Base-by-base conservation (phyloP, 768 basidiomycete genomes). In the Tremella mesenterica region DNA sequence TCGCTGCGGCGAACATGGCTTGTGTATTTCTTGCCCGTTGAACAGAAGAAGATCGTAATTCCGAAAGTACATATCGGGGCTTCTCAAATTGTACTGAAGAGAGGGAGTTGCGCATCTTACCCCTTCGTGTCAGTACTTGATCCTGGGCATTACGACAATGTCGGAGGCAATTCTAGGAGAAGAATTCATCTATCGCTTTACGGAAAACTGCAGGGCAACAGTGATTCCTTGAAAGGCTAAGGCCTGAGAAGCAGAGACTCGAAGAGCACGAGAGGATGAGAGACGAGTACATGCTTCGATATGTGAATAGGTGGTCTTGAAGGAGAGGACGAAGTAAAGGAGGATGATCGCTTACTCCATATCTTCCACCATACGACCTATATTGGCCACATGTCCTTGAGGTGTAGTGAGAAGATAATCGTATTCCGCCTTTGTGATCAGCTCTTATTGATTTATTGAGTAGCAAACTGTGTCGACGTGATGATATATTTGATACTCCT, bases 341-440 rank as follows among this genome's bases (percentile, higher is more conserved):
- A 51, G 20, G 31, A 27, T 23, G 31, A 25, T 12, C 7, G 64
- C 71, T 53, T 54, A 73, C 75, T 99, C 95, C 88, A 93, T 92
- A 59, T 97, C 95, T 74, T 99, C 95, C 58, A 99, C 84, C 84
- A 96, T 85, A 60, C 80, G 81, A 4, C 95, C 95, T n/a, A 85
- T 84, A 73, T 97, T 97, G 38, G 83, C 81, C 54, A 99, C 85
- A 74, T 99, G 95, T 36, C 87, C 85, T 20, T 84, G 80, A 36
- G 79, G 71, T 61, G 87, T 86, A 30, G 86, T 83, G 48, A 95
- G 67, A 23, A 88, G 82, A 75, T 80, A 85, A 70, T 93, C 92
- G 72, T 86, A 84, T 70, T 93, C 91, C 27, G 81, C 81, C 89
- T 92, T n/a, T n/a, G 59, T 14, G 4, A 56, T 48, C 56, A 38